phyloP scores from a whole-genome alignment of 2,329 filamentous ascomycete genomes.

The Rhynchosporium graminicola region DNA sequence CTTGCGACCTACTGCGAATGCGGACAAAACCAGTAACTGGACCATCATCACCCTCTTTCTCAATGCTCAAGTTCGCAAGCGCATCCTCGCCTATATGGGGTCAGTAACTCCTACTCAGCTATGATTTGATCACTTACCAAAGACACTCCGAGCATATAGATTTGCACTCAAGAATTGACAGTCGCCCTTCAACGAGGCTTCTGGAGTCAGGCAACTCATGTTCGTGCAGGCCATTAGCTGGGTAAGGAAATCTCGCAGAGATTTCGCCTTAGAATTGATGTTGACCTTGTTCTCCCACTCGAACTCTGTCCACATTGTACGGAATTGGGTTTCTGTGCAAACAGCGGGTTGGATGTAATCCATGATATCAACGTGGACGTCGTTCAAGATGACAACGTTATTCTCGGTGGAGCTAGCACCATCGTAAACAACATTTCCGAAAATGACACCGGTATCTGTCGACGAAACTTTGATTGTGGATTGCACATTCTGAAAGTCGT shows the following conservation, averaged over 20 bases:
- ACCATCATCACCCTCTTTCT: conserved; percentile 93
- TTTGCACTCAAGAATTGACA: conserved; percentile 98
- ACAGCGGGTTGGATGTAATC: conserved; percentile 98
- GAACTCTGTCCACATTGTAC: conserved; percentile 99
- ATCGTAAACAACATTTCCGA: conserved; percentile 98
- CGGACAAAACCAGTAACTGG: conserved; percentile 96
- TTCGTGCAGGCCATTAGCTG: conserved; percentile 97
- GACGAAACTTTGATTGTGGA: conserved; percentile 98
- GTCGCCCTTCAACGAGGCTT: conserved; percentile 94
- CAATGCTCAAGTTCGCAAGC: conserved; percentile 93
- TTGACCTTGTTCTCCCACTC: conserved; percentile 99
- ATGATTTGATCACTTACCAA: conserved; percentile 68
- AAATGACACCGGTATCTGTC: conserved; percentile 97
- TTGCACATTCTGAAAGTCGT: conserved; percentile 98
- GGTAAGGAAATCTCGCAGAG: conserved; percentile 85
- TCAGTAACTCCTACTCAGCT: conserved; percentile 3
- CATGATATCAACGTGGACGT: conserved; percentile 99
- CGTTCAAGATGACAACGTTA: conserved; percentile 96
- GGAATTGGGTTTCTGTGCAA: conserved; percentile 97
- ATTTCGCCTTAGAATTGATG: conserved; percentile 96
- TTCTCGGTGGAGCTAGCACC: conserved; percentile 89
- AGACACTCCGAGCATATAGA: conserved; percentile 93
- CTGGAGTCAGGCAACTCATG: conserved; percentile 96
- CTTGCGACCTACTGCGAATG: conserved; percentile 96
- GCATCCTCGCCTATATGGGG: conserved; percentile 83